These are phyloP conservation scores for Paramecium bursaria DNA, from an alignment of 73 alveolate species.

Conservation along the genomic window DNA sequence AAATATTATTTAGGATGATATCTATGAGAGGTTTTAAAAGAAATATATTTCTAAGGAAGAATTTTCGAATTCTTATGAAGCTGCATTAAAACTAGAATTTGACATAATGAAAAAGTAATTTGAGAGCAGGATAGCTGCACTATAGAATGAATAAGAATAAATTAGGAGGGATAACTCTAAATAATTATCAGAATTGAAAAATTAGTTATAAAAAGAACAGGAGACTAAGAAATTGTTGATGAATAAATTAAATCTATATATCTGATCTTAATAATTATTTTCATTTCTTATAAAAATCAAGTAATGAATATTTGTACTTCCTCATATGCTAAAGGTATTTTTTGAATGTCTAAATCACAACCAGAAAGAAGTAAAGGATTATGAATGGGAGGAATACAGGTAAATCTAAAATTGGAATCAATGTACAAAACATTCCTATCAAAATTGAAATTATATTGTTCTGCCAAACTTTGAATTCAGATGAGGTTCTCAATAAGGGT, in stretches of 20 bases:
- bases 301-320: neutral
- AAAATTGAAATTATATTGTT: no score
- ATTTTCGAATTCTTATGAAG: slow-evolving; percentile 54
- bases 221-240: slow-evolving; percentile 49
- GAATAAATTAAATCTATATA: slow-evolving; percentile 53
- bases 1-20: slow-evolving; percentile 9
- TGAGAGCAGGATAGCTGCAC: slow-evolving; percentile 8
- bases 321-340: neutral
- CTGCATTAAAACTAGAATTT: slow-evolving; percentile 52
- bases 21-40: slow-evolving; percentile 3
- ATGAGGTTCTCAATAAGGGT: no score
- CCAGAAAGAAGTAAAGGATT: no score
- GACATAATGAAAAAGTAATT: slow-evolving; percentile 42
- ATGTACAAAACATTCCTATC: no score
- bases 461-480: no score
- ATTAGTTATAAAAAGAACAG: slow-evolving; percentile 34
- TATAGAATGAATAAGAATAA: neutral
- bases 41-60: slow-evolving; percentile 8
- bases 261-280: neutral
- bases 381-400: no score
- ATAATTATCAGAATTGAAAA: neutral
- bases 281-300: neutral
- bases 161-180: neutral
- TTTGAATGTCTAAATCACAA: neutral
- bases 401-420: no score